Conservation (phyloP, 768 basidiomycete genomes). For the Macrolepiota fuliginosa region DNA sequence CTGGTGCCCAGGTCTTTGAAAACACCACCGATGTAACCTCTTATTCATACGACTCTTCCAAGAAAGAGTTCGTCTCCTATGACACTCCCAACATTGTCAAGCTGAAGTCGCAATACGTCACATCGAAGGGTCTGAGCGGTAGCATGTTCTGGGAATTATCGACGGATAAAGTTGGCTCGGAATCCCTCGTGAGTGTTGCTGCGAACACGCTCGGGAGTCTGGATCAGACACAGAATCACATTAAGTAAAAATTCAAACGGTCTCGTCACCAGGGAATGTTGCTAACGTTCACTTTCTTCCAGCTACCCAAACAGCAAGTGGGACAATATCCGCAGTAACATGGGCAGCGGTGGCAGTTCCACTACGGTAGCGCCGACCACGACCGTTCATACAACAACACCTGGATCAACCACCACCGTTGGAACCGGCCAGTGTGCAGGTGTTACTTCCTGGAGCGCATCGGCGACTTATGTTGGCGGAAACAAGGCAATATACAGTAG, state of each 20-base stretch:
- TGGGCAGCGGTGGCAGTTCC: slow-evolving; percentile 34
- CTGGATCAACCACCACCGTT: slow-evolving; percentile 22
- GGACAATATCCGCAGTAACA: slow-evolving; percentile 68
- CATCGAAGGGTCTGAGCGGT: slow-evolving; percentile 56
- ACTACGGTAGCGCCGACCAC: slow-evolving; percentile 23
- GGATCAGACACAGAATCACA: slow-evolving; percentile 65
- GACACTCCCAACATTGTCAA: slow-evolving; percentile 69
- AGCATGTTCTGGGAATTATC: slow-evolving; percentile 80
- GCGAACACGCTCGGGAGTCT: slow-evolving; percentile 47
- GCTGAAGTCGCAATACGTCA: slow-evolving; percentile 68
- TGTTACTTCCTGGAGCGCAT: slow-evolving; percentile 46
- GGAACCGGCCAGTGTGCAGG: slow-evolving; percentile 36
- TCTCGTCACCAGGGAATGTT: background rate
- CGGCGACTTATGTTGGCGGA: slow-evolving; percentile 48
- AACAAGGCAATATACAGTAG: slow-evolving; percentile 43
- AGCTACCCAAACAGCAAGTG: slow-evolving; percentile 70
- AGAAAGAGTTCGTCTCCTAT: slow-evolving; percentile 69
- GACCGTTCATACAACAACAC: slow-evolving; percentile 16
- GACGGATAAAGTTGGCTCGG: slow-evolving; percentile 54
- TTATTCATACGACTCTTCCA: slow-evolving; percentile 73
- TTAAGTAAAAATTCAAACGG: slow-evolving; percentile 37
- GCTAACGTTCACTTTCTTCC: background rate
- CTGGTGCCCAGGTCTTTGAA: slow-evolving; percentile 60
- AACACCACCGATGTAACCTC: slow-evolving; percentile 69
- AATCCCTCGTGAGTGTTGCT: slow-evolving; percentile 56